These are phyloP conservation scores for Pulveroboletus sp. DNA, from an alignment of 768 basidiomycete genomes.

Conservation along the genomic window DNA sequence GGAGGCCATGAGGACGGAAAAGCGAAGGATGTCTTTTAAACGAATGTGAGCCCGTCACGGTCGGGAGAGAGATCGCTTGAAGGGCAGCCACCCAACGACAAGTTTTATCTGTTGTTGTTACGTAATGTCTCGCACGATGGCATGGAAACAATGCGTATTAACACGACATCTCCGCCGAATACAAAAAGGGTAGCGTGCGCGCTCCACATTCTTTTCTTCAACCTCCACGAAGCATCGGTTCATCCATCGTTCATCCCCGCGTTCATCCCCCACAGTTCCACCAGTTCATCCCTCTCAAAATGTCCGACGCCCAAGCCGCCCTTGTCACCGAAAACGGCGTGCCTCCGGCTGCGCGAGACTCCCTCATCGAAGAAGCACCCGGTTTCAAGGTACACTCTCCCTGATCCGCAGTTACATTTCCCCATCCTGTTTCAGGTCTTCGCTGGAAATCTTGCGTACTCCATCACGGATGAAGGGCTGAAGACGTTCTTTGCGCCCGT, in stretches of 20 bases:
- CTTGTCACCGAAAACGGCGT: slow-evolving; percentile 78
- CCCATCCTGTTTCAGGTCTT: slow-evolving; percentile 60
- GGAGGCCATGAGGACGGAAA: slow-evolving; percentile 40
- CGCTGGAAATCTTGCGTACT: slow-evolving; percentile 93
- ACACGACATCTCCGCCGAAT: slow-evolving; percentile 6
- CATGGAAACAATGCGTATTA: slow-evolving; percentile 43
- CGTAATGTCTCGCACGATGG: slow-evolving; percentile 30
- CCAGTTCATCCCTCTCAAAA: slow-evolving; percentile 57
- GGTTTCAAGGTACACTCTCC: slow-evolving; percentile 67
- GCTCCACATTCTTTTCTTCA: slow-evolving; percentile 46
- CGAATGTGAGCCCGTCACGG: slow-evolving; percentile 15
- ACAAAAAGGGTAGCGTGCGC: slow-evolving; percentile 37
- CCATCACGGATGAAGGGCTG: slow-evolving; percentile 92
- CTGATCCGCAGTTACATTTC: slow-evolving; percentile 18
- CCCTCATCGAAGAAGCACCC: slow-evolving; percentile 61
- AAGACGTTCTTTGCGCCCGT: slow-evolving; percentile 90
- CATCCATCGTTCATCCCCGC: slow-evolving; percentile 59
- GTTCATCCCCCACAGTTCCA: slow-evolving; percentile 48
- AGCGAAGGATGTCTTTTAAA: slow-evolving; percentile 7
- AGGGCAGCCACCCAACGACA: not conserved
- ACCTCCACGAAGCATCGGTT: slow-evolving; percentile 85
- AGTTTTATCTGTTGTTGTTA: slow-evolving; percentile 10
- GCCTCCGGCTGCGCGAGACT: slow-evolving; percentile 72
- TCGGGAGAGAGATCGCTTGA: slow-evolving; percentile 12
- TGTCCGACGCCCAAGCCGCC: slow-evolving; percentile 92